phyloP scores from a whole-genome alignment of 345 rosid genomes.

The Arabidopsis arenosa region DNA sequence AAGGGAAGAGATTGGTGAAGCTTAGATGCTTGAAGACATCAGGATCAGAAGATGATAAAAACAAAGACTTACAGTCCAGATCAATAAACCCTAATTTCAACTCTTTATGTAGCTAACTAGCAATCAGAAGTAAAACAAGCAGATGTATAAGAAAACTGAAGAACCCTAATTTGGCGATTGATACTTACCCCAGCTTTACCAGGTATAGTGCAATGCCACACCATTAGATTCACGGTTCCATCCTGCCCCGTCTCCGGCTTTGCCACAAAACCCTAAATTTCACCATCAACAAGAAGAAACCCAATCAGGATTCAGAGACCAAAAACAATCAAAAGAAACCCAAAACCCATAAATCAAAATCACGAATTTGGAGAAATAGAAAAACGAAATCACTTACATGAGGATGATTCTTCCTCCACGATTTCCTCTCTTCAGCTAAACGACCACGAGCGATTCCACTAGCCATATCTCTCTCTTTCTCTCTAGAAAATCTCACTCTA shows the following conservation, averaged over 20 bases:
- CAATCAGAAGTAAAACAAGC: not conserved
- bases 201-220: constrained; percentile 97
- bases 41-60: not conserved
- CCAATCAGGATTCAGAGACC: not conserved
- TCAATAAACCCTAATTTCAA: constrained; percentile 32
- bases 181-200: constrained; percentile 89
- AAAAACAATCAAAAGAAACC: not conserved
- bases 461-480: constrained; percentile 56
- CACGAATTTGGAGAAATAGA: not conserved
- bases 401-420: constrained; percentile 98
- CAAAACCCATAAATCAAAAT: not conserved
- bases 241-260: constrained; percentile 86
- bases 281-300: constrained; percentile 17
- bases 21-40: not conserved
- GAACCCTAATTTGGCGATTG: constrained; percentile 4
- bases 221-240: constrained; percentile 89
- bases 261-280: constrained; percentile 92
- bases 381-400: constrained; percentile 60
- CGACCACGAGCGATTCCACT: constrained; percentile 96
- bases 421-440: constrained; percentile 88
- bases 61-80: not conserved
- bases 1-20: not conserved
- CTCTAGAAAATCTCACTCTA: not conserved
- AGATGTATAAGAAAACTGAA: not conserved
- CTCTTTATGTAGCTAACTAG: not conserved